Evolutionary conservation across 768 basidiomycete species (phyloP), one percentile per base, ranked within the genome.

Genomic region (Tricholoma sp.): DNA sequence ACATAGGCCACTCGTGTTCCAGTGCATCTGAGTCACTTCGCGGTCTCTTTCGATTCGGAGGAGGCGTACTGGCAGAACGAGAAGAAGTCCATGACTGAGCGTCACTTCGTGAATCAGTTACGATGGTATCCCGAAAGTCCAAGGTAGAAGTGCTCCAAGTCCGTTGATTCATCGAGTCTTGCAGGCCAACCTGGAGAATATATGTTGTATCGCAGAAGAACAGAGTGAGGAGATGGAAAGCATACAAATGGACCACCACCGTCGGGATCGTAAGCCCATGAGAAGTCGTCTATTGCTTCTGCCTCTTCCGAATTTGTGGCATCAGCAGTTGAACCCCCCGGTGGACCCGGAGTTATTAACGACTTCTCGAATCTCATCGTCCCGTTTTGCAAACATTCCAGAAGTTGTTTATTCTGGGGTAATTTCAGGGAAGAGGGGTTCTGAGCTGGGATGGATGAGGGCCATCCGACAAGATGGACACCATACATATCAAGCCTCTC

Each of bases 381-480:
- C 11, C 84, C 82, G 49, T 64, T 75, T 47, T 76, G 69, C 43
- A 85, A 67, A 50, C 76, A 74, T 21, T 83, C 77, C 34, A 84
- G 69, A 16, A 88, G 64, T 10, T 66, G 64, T 63, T 77, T 80
- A 66, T 86, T 86, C 62, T 86, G 84, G 49, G 65, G 66, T 19
- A 70, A 69, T 60, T 82, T 83, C 54, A 88, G 66, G 9, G 77
- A 70, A 27, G 85, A 87, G 5, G 86, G 86, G 61, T 87, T 88
- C 61, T 80, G 79, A 21, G 72, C 67, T 6, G 85, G 85, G 21
- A 88, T 76, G 29, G 71, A 71, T 21, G 75, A 58, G 9, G 86
- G 86, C 86, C 86, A 88, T 41, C 86, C 86, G 12, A 81, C 73
- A 46, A 88, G 67, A 54, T 74, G 78, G 31, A 88, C 82, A 9